These are phyloP conservation scores for Linnemannia hyalina DNA, from an alignment of 192 early-diverging fungal genomes.

Conservation along the genomic window DNA sequence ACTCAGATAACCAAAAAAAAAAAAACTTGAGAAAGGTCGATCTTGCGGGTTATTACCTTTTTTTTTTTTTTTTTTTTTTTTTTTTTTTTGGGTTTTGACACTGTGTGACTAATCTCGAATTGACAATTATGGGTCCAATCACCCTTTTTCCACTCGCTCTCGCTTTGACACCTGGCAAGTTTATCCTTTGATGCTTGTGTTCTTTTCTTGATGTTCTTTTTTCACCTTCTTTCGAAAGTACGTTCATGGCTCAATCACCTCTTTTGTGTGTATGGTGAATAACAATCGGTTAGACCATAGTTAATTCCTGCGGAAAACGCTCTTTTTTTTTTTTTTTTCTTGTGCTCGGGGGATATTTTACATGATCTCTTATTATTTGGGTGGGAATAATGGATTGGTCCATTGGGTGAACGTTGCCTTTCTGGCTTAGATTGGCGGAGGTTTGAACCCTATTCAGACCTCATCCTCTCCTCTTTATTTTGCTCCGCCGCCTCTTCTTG, in stretches of 20 bases:
- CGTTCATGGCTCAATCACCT: neutral
- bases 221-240: neutral
- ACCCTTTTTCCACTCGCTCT: neutral
- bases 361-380: neutral
- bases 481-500: constrained; percentile 5
- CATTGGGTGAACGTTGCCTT: constrained; percentile 5
- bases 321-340: neutral
- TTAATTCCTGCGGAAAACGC: constrained; percentile 1
- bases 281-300: neutral
- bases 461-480: neutral
- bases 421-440: constrained; percentile 8
- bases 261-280: neutral
- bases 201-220: neutral
- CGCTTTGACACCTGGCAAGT: neutral
- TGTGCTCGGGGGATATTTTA: neutral
- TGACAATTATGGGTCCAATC: neutral
- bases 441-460: constrained; percentile 6
- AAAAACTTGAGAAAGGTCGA: neutral
- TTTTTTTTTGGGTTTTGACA: constrained; percentile 3
- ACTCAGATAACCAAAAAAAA: neutral
- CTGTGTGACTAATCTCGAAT: constrained; percentile 1
- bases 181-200: neutral
- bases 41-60: neutral
- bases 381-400: neutral
- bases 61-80: too few relatives aligned